Percentiles rank a stretch among this genome's conserved stretches.
phyloP scores from a whole-genome alignment of 345 rosid species.

The Eucalyptus erythrocorys region DNA sequence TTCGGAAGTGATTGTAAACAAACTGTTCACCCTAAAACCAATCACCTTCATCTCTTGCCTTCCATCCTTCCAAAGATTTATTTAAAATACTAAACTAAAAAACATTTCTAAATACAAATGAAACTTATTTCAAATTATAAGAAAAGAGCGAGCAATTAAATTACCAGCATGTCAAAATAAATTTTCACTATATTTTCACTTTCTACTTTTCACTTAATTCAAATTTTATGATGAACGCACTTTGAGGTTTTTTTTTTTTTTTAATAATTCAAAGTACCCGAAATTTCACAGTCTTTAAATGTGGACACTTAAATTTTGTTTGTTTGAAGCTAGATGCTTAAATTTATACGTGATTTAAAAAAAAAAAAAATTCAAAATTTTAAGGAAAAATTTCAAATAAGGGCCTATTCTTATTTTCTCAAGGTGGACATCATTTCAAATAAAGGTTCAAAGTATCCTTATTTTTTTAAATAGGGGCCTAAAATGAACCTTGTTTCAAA shows the following conservation, averaged over 20 bases:
- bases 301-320: not conserved
- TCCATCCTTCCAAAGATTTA: not conserved
- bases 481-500: rapidly evolving
- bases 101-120: not conserved
- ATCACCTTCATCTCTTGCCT: not conserved
- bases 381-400: too few species aligned
- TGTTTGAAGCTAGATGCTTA: rapidly evolving
- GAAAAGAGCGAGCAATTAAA: not conserved
- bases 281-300: not conserved
- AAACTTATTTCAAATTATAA: not conserved
- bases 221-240: not conserved
- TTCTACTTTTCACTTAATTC: not conserved
- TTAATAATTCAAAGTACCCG: not conserved
- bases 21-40: too few species aligned
- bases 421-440: too few species aligned
- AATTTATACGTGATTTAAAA: not conserved
- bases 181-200: rapidly evolving
- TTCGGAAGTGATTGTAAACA: too few species aligned
- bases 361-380: not conserved
- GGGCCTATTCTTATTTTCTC: too few species aligned
- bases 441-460: rapidly evolving
- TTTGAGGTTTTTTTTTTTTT: not conserved
- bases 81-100: too few species aligned
- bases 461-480: too few species aligned
- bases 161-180: not conserved